Evolutionary conservation across 2,329 filamentous ascomycete species (phyloP).

Genomic region (Daldinia sp.): DNA sequence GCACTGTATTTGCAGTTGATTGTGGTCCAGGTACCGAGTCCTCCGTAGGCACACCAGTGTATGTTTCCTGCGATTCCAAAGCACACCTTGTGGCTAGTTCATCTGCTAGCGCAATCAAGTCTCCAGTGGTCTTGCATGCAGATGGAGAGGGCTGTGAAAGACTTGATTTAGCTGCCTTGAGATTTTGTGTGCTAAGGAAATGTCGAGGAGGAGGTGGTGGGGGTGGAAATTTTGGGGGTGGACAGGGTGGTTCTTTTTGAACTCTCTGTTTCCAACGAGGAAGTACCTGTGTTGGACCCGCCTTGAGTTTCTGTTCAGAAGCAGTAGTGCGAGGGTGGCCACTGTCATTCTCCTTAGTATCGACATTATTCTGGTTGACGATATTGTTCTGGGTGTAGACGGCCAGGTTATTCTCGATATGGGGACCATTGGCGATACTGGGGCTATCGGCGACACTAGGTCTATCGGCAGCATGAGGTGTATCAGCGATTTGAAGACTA

Average conservation of each 20-base stretch:
- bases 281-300: not conserved
- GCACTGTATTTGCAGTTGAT: not conserved
- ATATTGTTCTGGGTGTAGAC: not conserved
- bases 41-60: not conserved
- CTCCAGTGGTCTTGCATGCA: not conserved
- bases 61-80: not conserved
- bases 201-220: constrained; percentile 9
- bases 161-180: not conserved
- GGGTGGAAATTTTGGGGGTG: constrained; percentile 17
- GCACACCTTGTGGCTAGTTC: not conserved
- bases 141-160: not conserved
- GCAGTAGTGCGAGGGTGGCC: not conserved
- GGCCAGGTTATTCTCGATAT: not conserved
- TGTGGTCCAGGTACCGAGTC: not conserved
- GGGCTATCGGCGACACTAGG: not conserved
- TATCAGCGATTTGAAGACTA: not conserved
- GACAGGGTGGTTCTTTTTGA: constrained; percentile 8
- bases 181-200: not conserved
- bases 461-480: not conserved
- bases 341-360: no score
- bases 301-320: not conserved
- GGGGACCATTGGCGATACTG: not conserved
- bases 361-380: not conserved
- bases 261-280: not conserved
- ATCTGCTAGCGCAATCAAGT: not conserved